Base-by-base conservation (phyloP, 2,329 filamentous ascomycete species). In the Triangularia setosa region DNA sequence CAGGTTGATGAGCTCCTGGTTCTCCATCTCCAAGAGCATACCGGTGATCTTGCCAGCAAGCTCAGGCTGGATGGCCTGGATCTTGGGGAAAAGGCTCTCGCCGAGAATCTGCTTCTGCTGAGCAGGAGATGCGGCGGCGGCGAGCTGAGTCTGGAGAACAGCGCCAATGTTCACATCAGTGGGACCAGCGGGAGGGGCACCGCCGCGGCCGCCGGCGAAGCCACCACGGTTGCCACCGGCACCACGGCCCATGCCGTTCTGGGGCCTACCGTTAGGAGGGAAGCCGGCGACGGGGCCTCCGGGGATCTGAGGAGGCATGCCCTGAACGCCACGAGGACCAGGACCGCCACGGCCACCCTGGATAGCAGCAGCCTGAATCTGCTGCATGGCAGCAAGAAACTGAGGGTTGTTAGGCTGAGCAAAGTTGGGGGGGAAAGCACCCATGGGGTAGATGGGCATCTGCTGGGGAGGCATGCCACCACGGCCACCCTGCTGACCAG, bases 21-120 rank as follows among this genome's bases (percentile, higher is more conserved):
- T 98, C 74, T 98, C 95, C 95, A 99, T 99, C 87, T 99, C 95
- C 73, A 99, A 82, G 74, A 99, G 90, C 95, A 99, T 99, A 81
- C 95, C 95, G 67, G 95, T 99, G 79, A 99, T 98, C 89, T 99
- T 99, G 77, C 95, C 95, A 68, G 95, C 95, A 74, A 99, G 85
- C 74, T 97, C 93, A 66, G 93, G 91, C 83, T 99, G 95, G 80
- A 97, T 89, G 71, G 87, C 88, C 79, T 93, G 89, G 75, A 99
- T 98, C 90, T 98, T 99, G 76, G 95, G 95, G 86, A 98, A 99
- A 73, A 99, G 90, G 72, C 92, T 89, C 83, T 99, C 95, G 78
- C 95, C 95, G 62, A 99, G 88, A 79, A 98, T 92, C 85, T 99
- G 95, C 88, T 99, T 99, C 85, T 98, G 95, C 82, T 96, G 92